A percentile compares a stretch with the other conserved stretches of the same genome.
These are phyloP conservation scores for Raffaelea albimanens DNA, from an alignment of 2,329 filamentous ascomycete species.

Conservation along the genomic window DNA sequence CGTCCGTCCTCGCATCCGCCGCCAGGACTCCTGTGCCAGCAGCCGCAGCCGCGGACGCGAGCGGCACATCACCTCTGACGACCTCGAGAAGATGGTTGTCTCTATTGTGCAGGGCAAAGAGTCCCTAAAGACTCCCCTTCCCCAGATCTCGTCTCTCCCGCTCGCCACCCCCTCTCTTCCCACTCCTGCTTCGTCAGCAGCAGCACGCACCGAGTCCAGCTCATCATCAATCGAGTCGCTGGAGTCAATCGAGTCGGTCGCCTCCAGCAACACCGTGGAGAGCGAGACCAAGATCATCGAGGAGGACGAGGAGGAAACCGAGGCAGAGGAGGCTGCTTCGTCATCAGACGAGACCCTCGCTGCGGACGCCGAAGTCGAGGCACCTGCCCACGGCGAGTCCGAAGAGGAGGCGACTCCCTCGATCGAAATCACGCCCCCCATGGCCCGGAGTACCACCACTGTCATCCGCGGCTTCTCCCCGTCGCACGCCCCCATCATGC, in stretches of 20 bases:
- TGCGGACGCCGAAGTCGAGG: background rate
- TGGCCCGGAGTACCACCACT: conserved; percentile 31
- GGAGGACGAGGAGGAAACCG: background rate
- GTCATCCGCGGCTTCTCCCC: conserved; percentile 83
- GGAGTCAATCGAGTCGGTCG: background rate
- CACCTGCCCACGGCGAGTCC: too few species aligned
- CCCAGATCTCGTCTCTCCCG: conserved; percentile 21
- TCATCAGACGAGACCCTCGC: background rate
- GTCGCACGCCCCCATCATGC: conserved; percentile 47
- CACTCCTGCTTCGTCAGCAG: too few species aligned
- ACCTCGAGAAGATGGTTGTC: conserved; percentile 88
- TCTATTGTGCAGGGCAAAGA: conserved; percentile 86
- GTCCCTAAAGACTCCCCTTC: conserved; percentile 47
- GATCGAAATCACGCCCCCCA: too few species aligned
- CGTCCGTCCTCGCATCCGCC: conserved; percentile 56
- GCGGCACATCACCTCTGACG: conserved; percentile 85
- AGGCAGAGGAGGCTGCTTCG: background rate
- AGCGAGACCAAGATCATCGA: background rate
- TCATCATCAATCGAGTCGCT: background rate
- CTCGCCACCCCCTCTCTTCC: background rate
- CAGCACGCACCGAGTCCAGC: too few species aligned
- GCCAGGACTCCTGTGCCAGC: conserved; percentile 61
- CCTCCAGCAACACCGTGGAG: background rate
- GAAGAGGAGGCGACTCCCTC: background rate
- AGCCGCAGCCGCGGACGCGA: conserved; percentile 66